Evolutionary conservation across 345 rosid genomes (phyloP).

Genomic region (Arabidopsis suecica): DNA sequence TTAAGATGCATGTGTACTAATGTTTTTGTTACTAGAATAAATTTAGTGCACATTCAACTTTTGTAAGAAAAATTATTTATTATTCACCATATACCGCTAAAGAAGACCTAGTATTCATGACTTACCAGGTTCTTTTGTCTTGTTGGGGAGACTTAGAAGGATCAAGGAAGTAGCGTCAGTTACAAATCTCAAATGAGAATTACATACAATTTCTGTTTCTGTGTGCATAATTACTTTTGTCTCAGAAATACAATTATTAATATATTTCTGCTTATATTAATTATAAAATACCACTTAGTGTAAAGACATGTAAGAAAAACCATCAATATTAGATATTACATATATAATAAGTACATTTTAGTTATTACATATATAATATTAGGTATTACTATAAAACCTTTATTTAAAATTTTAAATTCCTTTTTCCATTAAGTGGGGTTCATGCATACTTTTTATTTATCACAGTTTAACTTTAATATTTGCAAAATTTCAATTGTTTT

Average conservation of each 20-base stretch:
- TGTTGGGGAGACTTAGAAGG: conserved; percentile 6
- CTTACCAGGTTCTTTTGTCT: conserved; percentile 10
- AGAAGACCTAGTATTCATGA: neutral
- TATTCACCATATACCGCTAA: neutral
- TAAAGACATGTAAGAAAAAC: neutral
- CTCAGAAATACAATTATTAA: no score
- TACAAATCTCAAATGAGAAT: conserved; percentile 9
- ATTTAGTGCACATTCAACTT: neutral
- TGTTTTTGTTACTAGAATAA: no score
- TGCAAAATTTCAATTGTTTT: no score
- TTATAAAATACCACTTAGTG: neutral
- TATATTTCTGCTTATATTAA: neutral
- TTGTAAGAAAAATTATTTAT: neutral
- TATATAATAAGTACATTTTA: no score
- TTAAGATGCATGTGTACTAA: no score
- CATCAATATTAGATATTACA: neutral
- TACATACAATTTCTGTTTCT: conserved; percentile 1
- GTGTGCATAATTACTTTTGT: neutral
- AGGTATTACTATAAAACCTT: no score
- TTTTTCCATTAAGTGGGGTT: neutral
- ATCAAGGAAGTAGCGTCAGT: conserved; percentile 20
- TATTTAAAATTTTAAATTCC: no score
- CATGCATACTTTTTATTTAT: neutral
- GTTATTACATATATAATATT: no score
- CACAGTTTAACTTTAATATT: no score